Evolutionary conservation across 1,139 yeast species (phyloP).

Genomic region (Lodderomyces beijingensis): DNA sequence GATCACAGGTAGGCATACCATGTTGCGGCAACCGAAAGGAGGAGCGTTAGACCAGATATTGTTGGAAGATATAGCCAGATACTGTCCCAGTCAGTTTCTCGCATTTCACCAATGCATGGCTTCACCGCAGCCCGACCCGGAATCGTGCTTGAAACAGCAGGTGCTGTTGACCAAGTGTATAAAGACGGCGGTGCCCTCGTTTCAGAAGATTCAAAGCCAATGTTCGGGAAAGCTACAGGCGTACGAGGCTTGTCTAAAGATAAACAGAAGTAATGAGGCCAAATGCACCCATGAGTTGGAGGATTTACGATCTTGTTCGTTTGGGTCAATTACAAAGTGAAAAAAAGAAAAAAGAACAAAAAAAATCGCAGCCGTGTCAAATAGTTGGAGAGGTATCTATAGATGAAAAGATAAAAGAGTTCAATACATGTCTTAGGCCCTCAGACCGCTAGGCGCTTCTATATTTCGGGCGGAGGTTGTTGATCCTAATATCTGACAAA

Average conservation of each 20-base stretch:
- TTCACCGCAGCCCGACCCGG: constrained; percentile 39
- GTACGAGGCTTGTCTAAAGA: constrained; percentile 57
- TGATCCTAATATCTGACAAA: constrained; percentile 31
- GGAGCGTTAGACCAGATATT: constrained; percentile 29
- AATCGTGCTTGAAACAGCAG: constrained; percentile 50
- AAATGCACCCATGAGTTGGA: constrained; percentile 35
- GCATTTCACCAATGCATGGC: constrained; percentile 63
- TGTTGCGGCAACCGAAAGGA: constrained; percentile 11
- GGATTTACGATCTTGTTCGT: constrained; percentile 35
- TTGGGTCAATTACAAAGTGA: constrained; percentile 17
- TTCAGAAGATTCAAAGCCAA: constrained; percentile 54
- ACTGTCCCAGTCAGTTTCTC: constrained; percentile 63
- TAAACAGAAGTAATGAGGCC: constrained; percentile 28
- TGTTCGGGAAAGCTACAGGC: constrained; percentile 53
- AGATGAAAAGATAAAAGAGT: background rate
- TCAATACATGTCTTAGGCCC: background rate
- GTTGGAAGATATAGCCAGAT: constrained; percentile 48
- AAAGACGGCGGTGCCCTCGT: constrained; percentile 55
- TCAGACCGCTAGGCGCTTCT: too few species aligned
- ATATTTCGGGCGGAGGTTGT: constrained; percentile 37
- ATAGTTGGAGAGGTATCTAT: constrained; percentile 1
- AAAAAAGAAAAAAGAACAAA: too few species aligned
- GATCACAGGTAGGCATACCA: background rate
- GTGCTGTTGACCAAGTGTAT: constrained; percentile 52
- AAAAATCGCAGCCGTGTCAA: too few species aligned